These are phyloP conservation scores for Aschersonia sp. DNA, from an alignment of 2,329 filamentous ascomycete genomes.

Conservation along the genomic window DNA sequence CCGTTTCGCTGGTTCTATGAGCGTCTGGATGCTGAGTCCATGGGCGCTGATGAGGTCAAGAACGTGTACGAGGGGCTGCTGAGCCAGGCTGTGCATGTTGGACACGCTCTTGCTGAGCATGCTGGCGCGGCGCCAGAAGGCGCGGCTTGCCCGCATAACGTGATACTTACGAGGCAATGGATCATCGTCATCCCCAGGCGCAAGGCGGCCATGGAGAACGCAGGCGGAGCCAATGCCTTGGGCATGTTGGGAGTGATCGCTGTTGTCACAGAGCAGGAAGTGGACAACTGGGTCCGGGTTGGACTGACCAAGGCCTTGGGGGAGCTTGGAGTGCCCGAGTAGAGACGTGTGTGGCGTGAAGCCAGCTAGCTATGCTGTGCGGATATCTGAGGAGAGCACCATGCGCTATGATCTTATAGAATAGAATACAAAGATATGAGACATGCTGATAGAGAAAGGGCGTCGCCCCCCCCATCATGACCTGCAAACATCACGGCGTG, in stretches of 20 bases:
- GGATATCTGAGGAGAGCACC: too few species aligned
- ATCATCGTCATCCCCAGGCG: constrained; percentile 32
- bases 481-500: too few species aligned
- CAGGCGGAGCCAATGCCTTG: constrained; percentile 25
- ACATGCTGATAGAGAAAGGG: background rate
- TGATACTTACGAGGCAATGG: constrained; percentile 26
- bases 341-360: too few species aligned
- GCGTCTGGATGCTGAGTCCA: constrained; percentile 12
- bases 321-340: too few species aligned
- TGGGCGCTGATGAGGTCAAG: background rate
- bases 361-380: too few species aligned
- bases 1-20: constrained; percentile 21
- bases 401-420: too few species aligned
- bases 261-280: background rate
- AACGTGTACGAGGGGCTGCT: constrained; percentile 14
- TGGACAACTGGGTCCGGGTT: background rate
- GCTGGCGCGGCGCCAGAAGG: constrained; percentile 3
- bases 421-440: background rate
- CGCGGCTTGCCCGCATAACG: constrained; percentile 20
- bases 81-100: constrained; percentile 1
- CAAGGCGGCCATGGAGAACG: constrained; percentile 14
- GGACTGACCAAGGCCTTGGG: background rate
- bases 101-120: constrained; percentile 1
- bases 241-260: constrained; percentile 30
- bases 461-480: background rate